Conservation (phyloP, 139 green algal genomes). For the Micromonas commoda region DNA sequence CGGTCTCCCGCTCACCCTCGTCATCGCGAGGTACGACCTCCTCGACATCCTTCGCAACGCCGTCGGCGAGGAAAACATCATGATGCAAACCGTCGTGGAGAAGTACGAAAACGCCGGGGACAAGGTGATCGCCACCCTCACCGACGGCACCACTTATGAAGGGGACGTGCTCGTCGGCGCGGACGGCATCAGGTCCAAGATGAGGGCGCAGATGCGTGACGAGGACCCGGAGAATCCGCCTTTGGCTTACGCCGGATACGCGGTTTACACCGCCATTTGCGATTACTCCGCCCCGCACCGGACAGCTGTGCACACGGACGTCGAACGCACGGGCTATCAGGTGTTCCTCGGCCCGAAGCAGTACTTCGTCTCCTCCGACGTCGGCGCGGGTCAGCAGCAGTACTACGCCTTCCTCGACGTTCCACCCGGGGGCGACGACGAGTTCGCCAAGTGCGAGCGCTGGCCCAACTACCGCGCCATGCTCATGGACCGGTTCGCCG, state of each 20-base stretch:
- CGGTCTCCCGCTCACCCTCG: conserved; percentile 41
- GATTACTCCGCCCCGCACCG: conserved; percentile 56
- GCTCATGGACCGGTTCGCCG: conserved; percentile 81
- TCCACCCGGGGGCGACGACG: conserved; percentile 50
- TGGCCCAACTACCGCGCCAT: conserved; percentile 45
- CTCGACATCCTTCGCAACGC: conserved; percentile 24
- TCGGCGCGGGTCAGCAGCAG: conserved; percentile 94
- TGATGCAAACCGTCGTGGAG: conserved; percentile 35
- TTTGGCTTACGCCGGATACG: conserved; percentile 45
- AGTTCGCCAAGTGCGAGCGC: conserved; percentile 47
- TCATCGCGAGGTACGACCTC: conserved; percentile 29
- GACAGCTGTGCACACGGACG: conserved; percentile 21
- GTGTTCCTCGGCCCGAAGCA: conserved; percentile 90
- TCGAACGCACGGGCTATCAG: conserved; percentile 36
- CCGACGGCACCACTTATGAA: conserved; percentile 55
- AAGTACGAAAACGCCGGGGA: conserved; percentile 40
- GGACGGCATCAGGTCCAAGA: conserved; percentile 73
- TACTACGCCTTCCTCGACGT: conserved; percentile 98
- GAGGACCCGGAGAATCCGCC: conserved; percentile 13
- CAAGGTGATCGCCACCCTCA: conserved; percentile 44
- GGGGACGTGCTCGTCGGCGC: conserved; percentile 88
- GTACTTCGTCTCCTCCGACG: conserved; percentile 97
- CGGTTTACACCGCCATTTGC: conserved; percentile 65
- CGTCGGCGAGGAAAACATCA: conserved; percentile 36
- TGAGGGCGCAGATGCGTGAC: conserved; percentile 36